These are phyloP conservation scores for Boechera divaricarpa DNA, from an alignment of 345 rosid species.

Conservation along the genomic window DNA sequence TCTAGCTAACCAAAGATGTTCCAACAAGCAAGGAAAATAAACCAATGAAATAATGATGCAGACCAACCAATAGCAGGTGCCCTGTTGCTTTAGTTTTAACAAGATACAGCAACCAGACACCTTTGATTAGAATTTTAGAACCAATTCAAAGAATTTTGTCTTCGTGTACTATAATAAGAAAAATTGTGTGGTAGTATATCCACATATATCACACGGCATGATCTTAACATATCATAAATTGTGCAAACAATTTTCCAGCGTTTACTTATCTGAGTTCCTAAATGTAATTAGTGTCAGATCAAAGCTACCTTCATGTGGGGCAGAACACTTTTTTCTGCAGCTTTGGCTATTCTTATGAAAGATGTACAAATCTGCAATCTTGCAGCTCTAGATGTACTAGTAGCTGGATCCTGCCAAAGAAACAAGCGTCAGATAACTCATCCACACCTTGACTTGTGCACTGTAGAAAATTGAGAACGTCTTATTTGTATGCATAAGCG, in stretches of 20 bases:
- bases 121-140: too few relatives aligned
- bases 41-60: too few relatives aligned
- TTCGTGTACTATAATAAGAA: too few relatives aligned
- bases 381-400: constrained; percentile 70
- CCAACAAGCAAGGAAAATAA: too few relatives aligned
- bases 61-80: too few relatives aligned
- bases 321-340: constrained; percentile 79
- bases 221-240: background rate
- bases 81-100: too few relatives aligned
- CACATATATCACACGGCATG: background rate
- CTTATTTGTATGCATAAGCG: background rate
- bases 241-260: background rate
- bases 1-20: too few relatives aligned
- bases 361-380: constrained; percentile 85
- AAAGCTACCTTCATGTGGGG: constrained; percentile 87
- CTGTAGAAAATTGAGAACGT: background rate
- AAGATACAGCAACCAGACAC: too few relatives aligned
- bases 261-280: background rate
- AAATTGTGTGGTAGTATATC: background rate
- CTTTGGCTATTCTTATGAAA: constrained; percentile 82
- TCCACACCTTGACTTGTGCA: constrained; percentile 6
- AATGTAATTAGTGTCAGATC: background rate
- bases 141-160: too few relatives aligned
- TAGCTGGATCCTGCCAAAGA: constrained; percentile 75
- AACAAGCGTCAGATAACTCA: constrained; percentile 17